Evolutionary conservation across 495 filamentous ascomycete species (phyloP).

Genomic region (Aspergillus taichungensis): DNA sequence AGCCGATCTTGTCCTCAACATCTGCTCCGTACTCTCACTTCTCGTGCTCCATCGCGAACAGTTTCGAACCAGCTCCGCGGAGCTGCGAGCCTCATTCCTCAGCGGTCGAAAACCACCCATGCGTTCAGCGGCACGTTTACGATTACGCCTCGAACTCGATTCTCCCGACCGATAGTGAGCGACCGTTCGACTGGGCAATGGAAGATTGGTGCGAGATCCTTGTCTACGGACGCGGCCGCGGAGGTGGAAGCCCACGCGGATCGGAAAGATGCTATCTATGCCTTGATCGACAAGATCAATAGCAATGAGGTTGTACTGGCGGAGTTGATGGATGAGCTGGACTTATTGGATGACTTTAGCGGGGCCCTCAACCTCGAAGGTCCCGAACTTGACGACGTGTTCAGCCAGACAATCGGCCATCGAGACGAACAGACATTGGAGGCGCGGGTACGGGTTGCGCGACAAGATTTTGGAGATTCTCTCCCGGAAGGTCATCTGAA

Average conservation of each 20-base stretch:
- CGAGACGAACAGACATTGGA: conserved; percentile 43
- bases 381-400: conserved; percentile 12
- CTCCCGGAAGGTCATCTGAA: conserved; percentile 67
- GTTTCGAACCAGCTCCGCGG: conserved; percentile 23
- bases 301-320: conserved; percentile 27
- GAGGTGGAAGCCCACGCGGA: conserved; percentile 8
- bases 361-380: conserved; percentile 15
- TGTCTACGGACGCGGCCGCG: conserved; percentile 18
- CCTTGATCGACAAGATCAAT: conserved; percentile 31
- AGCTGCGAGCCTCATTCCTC: conserved; percentile 13
- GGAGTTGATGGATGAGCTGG: conserved; percentile 27
- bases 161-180: neutral
- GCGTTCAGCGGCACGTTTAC: conserved; percentile 4
- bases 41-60: conserved; percentile 8
- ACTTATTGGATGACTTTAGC: conserved; percentile 19
- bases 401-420: conserved; percentile 16
- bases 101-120: conserved; percentile 10
- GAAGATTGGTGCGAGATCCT: conserved; percentile 10
- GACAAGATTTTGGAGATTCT: conserved; percentile 66
- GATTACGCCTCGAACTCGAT: neutral
- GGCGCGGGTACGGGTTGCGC: conserved; percentile 55
- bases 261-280: conserved; percentile 23
- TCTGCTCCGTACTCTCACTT: conserved; percentile 15
- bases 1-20: conserved; percentile 20
- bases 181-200: neutral